Evolutionary conservation across 257 asterid genomes (phyloP).

Genomic region (Gentiana macrophylla): DNA sequence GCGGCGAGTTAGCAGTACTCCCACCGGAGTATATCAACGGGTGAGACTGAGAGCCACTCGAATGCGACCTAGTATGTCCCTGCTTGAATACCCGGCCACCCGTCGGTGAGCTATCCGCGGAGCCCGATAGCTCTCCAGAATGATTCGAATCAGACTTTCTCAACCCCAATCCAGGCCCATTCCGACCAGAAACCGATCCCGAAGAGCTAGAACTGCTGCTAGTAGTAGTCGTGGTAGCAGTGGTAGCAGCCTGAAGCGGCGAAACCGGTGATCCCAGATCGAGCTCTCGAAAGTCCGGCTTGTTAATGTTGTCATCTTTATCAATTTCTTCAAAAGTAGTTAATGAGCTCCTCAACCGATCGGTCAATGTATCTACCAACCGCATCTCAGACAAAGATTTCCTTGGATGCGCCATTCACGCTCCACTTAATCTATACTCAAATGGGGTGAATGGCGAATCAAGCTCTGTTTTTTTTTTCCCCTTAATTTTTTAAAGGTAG

Average conservation of each 20-base stretch:
- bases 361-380: conserved; percentile 27
- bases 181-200: conserved; percentile 73
- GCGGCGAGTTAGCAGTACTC: conserved; percentile 43
- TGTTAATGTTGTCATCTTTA: conserved; percentile 28
- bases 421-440: no score
- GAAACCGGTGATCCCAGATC: conserved; percentile 74
- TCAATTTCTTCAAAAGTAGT: conserved; percentile 16
- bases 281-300: conserved; percentile 72
- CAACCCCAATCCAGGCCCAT: conserved; percentile 20
- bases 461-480: background rate
- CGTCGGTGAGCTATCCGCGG: conserved; percentile 37
- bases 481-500: background rate
- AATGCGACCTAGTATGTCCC: conserved; percentile 50
- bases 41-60: conserved; percentile 43
- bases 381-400: conserved; percentile 26
- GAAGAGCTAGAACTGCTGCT: conserved; percentile 63
- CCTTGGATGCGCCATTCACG: conserved; percentile 1
- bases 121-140: conserved; percentile 58
- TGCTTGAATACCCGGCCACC: conserved; percentile 16
- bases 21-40: conserved; percentile 38
- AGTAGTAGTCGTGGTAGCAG: conserved; percentile 4
- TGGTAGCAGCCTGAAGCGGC: conserved; percentile 31
- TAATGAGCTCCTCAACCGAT: conserved; percentile 40
- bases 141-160: conserved; percentile 39
- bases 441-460: background rate